A percentile compares a stretch with the other conserved stretches of the same genome.
Evolutionary conservation across 306 rosid species (phyloP).

Genomic region (Canavalia gladiata): DNA sequence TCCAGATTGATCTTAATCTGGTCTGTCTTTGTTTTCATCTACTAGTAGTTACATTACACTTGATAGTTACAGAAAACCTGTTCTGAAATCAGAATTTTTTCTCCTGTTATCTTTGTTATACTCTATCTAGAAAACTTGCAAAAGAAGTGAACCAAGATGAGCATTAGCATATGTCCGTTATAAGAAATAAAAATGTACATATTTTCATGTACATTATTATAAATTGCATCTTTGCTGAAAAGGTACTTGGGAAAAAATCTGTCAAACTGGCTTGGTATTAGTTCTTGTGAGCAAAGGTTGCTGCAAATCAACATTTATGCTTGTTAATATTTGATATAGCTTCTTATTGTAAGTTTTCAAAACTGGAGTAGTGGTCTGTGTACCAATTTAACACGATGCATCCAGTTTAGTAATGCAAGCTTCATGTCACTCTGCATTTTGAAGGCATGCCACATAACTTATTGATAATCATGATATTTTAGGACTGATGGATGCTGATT

Average conservation of each 20-base stretch:
- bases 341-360: constrained; percentile 8
- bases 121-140: constrained; percentile 22
- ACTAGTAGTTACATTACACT: not conserved
- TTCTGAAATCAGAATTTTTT: not conserved
- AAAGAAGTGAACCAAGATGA: constrained; percentile 34
- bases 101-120: not conserved
- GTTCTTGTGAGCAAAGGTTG: constrained; percentile 11
- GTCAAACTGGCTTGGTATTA: not conserved
- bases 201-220: constrained; percentile 2
- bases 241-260: not conserved
- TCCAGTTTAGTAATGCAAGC: constrained; percentile 29
- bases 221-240: not conserved
- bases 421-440: constrained; percentile 24
- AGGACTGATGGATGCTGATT: not conserved
- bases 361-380: constrained; percentile 24
- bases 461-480: constrained; percentile 37
- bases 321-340: constrained; percentile 1
- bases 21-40: not conserved
- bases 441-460: constrained; percentile 28
- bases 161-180: not conserved
- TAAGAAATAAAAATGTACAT: not conserved
- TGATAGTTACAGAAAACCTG: constrained; percentile 5
- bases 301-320: not conserved
- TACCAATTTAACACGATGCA: constrained; percentile 30
- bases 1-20: constrained; percentile 14